Conservation (phyloP, 441 rosid species). For the Croton setiger region DNA sequence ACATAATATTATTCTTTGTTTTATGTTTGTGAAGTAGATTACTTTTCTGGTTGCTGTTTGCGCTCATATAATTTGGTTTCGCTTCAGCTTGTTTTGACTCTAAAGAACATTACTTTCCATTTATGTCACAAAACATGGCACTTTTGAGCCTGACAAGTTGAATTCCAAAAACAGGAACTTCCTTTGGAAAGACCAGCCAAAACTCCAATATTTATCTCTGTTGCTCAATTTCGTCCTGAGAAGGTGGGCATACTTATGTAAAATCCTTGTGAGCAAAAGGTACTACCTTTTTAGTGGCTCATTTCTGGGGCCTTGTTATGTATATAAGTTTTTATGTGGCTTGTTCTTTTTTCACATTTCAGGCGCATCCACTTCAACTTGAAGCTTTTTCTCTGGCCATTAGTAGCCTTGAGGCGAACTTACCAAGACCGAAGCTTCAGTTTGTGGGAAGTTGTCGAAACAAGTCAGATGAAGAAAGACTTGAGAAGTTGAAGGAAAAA, state of each 20-base stretch:
- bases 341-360: slow-evolving; percentile 25
- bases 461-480: slow-evolving; percentile 71
- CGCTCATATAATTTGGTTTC: background rate
- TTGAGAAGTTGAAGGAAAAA: slow-evolving; percentile 64
- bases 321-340: slow-evolving; percentile 11
- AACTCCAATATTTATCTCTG: slow-evolving; percentile 66
- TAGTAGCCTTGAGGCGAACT: slow-evolving; percentile 39
- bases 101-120: background rate
- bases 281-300: slow-evolving; percentile 32
- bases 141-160: slow-evolving; percentile 21
- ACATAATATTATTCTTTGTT: too few relatives aligned
- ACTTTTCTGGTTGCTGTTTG: background rate
- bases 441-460: slow-evolving; percentile 96
- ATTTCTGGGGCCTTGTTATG: slow-evolving; percentile 20
- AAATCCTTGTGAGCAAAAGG: slow-evolving; percentile 35
- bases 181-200: slow-evolving; percentile 63
- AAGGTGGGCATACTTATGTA: slow-evolving; percentile 65
- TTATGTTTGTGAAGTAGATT: background rate
- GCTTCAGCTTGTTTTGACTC: background rate
- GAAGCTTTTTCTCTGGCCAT: slow-evolving; percentile 73
- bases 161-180: slow-evolving; percentile 47
- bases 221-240: slow-evolving; percentile 98
- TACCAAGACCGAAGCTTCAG: slow-evolving; percentile 75
- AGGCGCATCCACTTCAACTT: slow-evolving; percentile 92
- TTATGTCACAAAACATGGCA: background rate